A percentile compares a stretch with the other conserved stretches of the same genome.
These are phyloP conservation scores for Suillus subaureus DNA, from an alignment of 768 basidiomycete genomes.

Conservation along the genomic window DNA sequence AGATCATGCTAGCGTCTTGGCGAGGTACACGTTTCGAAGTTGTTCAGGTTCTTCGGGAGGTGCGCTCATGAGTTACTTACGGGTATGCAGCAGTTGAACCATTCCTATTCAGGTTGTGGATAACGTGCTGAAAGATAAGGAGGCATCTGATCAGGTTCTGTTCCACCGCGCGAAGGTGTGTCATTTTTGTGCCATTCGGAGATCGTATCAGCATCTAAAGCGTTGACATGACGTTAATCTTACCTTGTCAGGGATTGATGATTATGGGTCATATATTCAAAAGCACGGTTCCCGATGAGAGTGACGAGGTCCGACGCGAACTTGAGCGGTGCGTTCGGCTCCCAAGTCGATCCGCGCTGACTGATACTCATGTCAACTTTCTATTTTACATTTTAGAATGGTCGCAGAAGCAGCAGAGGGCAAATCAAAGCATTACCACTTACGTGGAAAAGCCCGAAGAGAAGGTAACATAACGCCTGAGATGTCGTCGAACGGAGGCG, in stretches of 20 bases:
- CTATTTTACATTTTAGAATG: slow-evolving; percentile 51
- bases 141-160: slow-evolving; percentile 68
- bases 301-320: slow-evolving; percentile 92
- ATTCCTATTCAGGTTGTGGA: slow-evolving; percentile 63
- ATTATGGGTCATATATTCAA: slow-evolving; percentile 92
- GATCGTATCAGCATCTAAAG: background rate
- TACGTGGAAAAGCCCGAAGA: slow-evolving; percentile 30
- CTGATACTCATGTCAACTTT: slow-evolving; percentile 8
- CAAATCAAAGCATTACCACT: slow-evolving; percentile 58
- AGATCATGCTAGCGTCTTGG: slow-evolving; percentile 98
- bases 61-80: slow-evolving; percentile 16
- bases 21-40: slow-evolving; percentile 96
- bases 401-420: slow-evolving; percentile 84
- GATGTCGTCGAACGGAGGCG: slow-evolving; percentile 33
- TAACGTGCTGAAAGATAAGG: slow-evolving; percentile 80
- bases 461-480: slow-evolving; percentile 42
- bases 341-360: background rate
- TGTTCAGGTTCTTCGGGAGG: slow-evolving; percentile 83
- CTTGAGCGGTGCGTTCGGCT: slow-evolving; percentile 75
- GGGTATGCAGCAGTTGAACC: slow-evolving; percentile 14
- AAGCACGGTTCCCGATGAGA: slow-evolving; percentile 79
- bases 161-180: slow-evolving; percentile 84
- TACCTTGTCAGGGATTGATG: slow-evolving; percentile 68
- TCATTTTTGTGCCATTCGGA: background rate
- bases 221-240: slow-evolving; percentile 5